Conservation (phyloP, 2,329 filamentous ascomycete species). For the Chaetomium sp. region DNA sequence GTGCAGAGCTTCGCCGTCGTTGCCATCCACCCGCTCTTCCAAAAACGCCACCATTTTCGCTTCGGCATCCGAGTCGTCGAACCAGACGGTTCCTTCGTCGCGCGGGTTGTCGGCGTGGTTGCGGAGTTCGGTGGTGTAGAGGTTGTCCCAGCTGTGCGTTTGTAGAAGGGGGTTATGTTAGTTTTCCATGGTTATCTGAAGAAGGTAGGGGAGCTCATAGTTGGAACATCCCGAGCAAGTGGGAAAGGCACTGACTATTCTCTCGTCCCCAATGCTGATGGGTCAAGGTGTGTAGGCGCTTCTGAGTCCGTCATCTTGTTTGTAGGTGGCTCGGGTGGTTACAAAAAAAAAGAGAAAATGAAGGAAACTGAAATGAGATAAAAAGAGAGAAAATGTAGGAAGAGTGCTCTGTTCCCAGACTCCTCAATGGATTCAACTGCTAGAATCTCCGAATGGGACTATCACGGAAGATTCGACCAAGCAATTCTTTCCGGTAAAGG, state of each 20-base stretch:
- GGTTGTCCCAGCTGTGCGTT: slow-evolving; percentile 61
- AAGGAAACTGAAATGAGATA: not conserved
- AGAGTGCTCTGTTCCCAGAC: too few species aligned
- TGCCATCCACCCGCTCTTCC: slow-evolving; percentile 29
- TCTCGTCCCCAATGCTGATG: slow-evolving; percentile 77
- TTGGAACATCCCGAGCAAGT: not conserved
- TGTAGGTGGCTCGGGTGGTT: not conserved
- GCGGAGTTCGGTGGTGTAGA: slow-evolving; percentile 63
- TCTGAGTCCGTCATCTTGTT: slow-evolving; percentile 21
- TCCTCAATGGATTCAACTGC: too few species aligned
- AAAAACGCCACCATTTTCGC: slow-evolving; percentile 70
- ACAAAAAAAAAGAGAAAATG: not conserved
- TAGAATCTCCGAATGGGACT: too few species aligned
- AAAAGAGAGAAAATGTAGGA: too few species aligned
- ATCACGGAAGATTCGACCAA: too few species aligned
- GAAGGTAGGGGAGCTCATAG: not conserved
- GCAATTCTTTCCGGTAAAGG: not conserved
- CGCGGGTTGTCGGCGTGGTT: slow-evolving; percentile 66
- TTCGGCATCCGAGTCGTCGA: slow-evolving; percentile 86
- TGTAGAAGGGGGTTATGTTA: not conserved
- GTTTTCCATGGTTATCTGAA: not conserved
- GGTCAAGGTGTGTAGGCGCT: slow-evolving; percentile 61
- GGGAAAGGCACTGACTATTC: slow-evolving; percentile 57
- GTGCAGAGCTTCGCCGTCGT: not conserved
- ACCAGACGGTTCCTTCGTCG: slow-evolving; percentile 91